A percentile compares a stretch with the other conserved stretches of the same genome.
Evolutionary conservation across 2,329 filamentous ascomycete genomes (phyloP).

Genomic region (Epichloe hybrida): DNA sequence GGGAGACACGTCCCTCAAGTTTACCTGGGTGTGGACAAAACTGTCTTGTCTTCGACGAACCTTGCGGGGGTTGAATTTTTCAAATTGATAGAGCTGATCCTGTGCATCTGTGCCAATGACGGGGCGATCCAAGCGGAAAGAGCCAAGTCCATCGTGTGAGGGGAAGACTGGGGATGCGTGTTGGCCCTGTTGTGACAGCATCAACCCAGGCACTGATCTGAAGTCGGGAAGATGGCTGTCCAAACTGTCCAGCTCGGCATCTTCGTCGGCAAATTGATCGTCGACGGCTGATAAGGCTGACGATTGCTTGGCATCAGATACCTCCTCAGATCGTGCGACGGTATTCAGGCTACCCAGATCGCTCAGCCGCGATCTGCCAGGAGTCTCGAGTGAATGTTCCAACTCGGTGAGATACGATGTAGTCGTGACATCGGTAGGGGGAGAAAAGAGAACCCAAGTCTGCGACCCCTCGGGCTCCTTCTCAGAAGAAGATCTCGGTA

Average conservation of each 20-base stretch:
- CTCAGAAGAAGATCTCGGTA: constrained; percentile 14
- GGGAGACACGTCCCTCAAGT: constrained; percentile 38
- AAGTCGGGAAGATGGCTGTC: constrained; percentile 89
- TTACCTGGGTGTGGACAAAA: constrained; percentile 35
- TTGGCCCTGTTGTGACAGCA: constrained; percentile 13
- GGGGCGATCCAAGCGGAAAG: constrained; percentile 55
- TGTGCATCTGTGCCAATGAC: constrained; percentile 47
- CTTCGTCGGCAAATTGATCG: constrained; percentile 40
- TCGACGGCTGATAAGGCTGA: constrained; percentile 23
- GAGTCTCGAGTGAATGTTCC: constrained; percentile 47
- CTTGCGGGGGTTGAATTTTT: constrained; percentile 65
- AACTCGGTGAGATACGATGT: constrained; percentile 56
- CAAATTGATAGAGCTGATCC: constrained; percentile 80
- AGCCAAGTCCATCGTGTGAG: constrained; percentile 80
- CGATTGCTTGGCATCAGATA: constrained; percentile 29
- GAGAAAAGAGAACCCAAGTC: constrained; percentile 95
- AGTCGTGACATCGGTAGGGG: constrained; percentile 45
- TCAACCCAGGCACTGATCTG: constrained; percentile 40
- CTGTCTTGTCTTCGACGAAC: constrained; percentile 41
- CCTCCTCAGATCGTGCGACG: constrained; percentile 44
- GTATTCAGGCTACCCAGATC: constrained; percentile 70
- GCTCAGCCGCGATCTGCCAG: constrained; percentile 60
- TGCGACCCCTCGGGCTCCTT: constrained; percentile 54
- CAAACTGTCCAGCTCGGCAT: constrained; percentile 78
- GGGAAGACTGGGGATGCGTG: constrained; percentile 64